Percentiles rank a stretch among this genome's conserved stretches.
Evolutionary conservation across 495 filamentous ascomycete genomes (phyloP).

Genomic region (Penicillium manginii): DNA sequence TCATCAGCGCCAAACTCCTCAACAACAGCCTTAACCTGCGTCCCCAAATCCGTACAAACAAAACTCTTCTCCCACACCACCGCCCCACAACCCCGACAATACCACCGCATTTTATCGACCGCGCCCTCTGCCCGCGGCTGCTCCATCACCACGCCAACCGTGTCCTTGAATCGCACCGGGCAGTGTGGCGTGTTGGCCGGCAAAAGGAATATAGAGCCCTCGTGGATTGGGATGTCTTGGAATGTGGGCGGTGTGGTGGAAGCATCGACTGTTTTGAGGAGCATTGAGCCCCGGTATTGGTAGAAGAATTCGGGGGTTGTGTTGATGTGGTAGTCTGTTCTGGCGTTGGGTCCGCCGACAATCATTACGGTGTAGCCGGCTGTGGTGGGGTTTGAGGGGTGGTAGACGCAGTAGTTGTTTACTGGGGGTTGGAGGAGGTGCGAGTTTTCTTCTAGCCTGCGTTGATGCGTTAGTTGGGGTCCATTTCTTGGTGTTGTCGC

Average conservation of each 20-base stretch:
- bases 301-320: slow-evolving; percentile 97
- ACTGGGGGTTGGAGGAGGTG: slow-evolving; percentile 94
- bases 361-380: slow-evolving; percentile 65
- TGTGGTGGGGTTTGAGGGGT: slow-evolving; percentile 52
- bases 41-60: slow-evolving; percentile 90
- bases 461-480: not conserved
- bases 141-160: slow-evolving; percentile 86
- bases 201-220: slow-evolving; percentile 94
- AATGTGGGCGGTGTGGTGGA: slow-evolving; percentile 60
- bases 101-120: slow-evolving; percentile 88
- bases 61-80: slow-evolving; percentile 87
- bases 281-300: slow-evolving; percentile 90
- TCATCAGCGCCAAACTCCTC: slow-evolving; percentile 75
- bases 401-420: slow-evolving; percentile 96
- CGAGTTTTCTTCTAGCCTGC: slow-evolving; percentile 88
- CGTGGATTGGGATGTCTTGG: slow-evolving; percentile 83
- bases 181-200: slow-evolving; percentile 90
- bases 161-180: slow-evolving; percentile 69
- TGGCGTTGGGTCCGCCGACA: slow-evolving; percentile 93
- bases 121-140: slow-evolving; percentile 71
- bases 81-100: slow-evolving; percentile 63
- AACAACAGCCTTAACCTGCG: slow-evolving; percentile 94
- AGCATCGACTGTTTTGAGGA: slow-evolving; percentile 83
- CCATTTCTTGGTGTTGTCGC: not conserved
- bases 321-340: slow-evolving; percentile 99